These are phyloP conservation scores for Tarenaya hassleriana DNA, from an alignment of 345 rosid species.

Conservation along the genomic window DNA sequence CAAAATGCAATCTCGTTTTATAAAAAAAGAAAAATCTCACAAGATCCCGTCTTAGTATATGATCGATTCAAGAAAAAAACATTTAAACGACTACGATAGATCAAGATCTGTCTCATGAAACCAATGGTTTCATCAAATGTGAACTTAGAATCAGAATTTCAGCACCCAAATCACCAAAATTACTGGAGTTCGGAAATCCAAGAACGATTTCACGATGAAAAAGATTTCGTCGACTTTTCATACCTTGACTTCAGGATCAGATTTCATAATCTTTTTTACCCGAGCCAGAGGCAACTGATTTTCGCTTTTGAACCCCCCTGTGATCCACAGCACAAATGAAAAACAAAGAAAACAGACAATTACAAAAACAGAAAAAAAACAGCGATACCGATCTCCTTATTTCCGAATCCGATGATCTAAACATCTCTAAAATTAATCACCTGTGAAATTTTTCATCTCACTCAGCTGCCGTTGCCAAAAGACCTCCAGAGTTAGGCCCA, in stretches of 20 bases:
- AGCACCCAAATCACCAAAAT: too few relatives aligned
- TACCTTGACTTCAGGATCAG: constrained; percentile 34
- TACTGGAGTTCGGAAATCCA: neutral
- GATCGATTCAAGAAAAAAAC: too few relatives aligned
- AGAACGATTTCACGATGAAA: neutral
- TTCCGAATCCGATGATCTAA: neutral
- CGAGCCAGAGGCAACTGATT: constrained; percentile 31
- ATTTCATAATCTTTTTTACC: constrained; percentile 38
- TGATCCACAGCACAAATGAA: constrained; percentile 5
- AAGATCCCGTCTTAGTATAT: neutral
- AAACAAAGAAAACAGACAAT: too few relatives aligned
- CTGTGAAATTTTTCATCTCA: constrained; percentile 2
- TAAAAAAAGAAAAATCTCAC: neutral
- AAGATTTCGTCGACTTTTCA: neutral
- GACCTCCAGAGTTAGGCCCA: neutral
- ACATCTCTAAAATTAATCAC: neutral
- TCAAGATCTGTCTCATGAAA: too few relatives aligned
- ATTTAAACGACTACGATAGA: too few relatives aligned
- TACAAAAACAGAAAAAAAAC: neutral
- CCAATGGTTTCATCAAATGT: too few relatives aligned
- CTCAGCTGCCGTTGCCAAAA: constrained; percentile 17
- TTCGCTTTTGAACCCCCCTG: constrained; percentile 6
- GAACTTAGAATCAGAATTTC: neutral
- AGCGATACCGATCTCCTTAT: neutral
- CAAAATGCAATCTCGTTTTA: neutral